These are phyloP conservation scores for Spongospora subterranea DNA, from an alignment of 208 protist species.

Conservation along the genomic window DNA sequence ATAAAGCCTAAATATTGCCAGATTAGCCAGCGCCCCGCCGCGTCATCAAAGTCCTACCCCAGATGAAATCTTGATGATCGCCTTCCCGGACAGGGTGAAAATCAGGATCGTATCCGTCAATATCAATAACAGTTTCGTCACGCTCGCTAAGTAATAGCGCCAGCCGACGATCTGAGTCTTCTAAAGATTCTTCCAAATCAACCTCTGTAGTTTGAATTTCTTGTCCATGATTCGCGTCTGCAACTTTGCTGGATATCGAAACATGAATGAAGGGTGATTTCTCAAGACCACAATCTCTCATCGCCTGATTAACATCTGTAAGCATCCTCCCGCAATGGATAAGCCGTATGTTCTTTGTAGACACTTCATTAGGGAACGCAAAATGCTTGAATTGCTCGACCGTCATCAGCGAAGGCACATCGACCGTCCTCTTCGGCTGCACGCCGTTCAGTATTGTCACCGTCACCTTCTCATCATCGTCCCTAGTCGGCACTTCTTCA, in stretches of 20 bases:
- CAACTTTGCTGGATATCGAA: not conserved
- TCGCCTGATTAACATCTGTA: not conserved
- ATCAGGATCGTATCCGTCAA: constrained; percentile 14
- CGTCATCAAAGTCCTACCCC: not conserved
- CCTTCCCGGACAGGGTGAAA: not conserved
- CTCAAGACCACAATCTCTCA: not conserved
- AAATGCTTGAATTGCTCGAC: not conserved
- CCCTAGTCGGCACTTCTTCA: not conserved
- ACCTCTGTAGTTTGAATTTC: not conserved
- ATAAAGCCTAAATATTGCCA: not conserved
- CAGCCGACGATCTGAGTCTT: constrained; percentile 27
- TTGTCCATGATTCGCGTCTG: not conserved
- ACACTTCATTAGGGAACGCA: not conserved
- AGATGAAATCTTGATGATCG: constrained; percentile 47
- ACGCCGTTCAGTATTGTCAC: not conserved
- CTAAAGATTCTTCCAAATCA: not conserved
- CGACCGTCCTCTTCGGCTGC: constrained; percentile 13
- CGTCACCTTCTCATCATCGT: not conserved
- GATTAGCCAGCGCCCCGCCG: not conserved
- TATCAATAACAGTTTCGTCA: constrained; percentile 30
- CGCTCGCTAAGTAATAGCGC: constrained; percentile 21
- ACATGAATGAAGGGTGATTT: constrained; percentile 27
- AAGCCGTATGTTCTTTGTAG: not conserved
- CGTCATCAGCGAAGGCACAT: not conserved
- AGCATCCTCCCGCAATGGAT: constrained; percentile 49